Evolutionary conservation across 2,329 filamentous ascomycete species (phyloP), one percentile per base, ranked within the genome.

Genomic region (Xylariomycetidae sp.): DNA sequence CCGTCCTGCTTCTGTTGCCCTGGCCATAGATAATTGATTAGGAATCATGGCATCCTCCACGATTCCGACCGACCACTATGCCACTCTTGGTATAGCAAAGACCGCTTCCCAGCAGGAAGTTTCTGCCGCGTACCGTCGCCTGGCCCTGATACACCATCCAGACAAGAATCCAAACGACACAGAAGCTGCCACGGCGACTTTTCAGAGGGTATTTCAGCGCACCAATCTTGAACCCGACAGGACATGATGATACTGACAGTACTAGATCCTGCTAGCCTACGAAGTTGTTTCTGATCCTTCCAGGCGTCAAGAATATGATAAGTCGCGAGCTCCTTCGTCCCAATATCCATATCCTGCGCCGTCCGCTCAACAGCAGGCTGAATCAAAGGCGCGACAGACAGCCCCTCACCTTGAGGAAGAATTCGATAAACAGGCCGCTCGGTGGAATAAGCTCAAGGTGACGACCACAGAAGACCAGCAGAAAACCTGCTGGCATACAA

Each of bases 21-120:
- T n/a, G n/a, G n/a, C n/a, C n/a, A n/a, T n/a, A n/a, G n/a, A n/a
- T n/a, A n/a, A n/a, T n/a, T n/a, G n/a, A n/a, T n/a, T n/a, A n/a
- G n/a, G n/a, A n/a, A n/a, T n/a, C n/a, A n/a, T n/a, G n/a, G n/a
- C n/a, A n/a, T n/a, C n/a, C n/a, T n/a, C n/a, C n/a, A n/a, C n/a
- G n/a, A n/a, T n/a, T n/a, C n/a, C n/a, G n/a, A n/a, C n/a, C 16
- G 44, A 51, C 27, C 40, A 41, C 37, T 57, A 57, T 29, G 33
- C 38, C 18, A 30, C 38, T 38, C 51, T 57, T n/a, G 40, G 41
- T 38, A 38, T 56, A 20, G 40, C 43, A 9, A 19, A 14, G 12
- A 39, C 36, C 2, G 53, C 49, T 4, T 41, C 49, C 2, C 4
- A 25, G 0, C 22, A 44, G 9, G 44, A 57, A 4, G 40, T 56